Percentiles rank a stretch among this genome's conserved stretches.
Conservation (phyloP, 2,329 filamentous ascomycete genomes). For the Fusarium tanahbumbuense region DNA sequence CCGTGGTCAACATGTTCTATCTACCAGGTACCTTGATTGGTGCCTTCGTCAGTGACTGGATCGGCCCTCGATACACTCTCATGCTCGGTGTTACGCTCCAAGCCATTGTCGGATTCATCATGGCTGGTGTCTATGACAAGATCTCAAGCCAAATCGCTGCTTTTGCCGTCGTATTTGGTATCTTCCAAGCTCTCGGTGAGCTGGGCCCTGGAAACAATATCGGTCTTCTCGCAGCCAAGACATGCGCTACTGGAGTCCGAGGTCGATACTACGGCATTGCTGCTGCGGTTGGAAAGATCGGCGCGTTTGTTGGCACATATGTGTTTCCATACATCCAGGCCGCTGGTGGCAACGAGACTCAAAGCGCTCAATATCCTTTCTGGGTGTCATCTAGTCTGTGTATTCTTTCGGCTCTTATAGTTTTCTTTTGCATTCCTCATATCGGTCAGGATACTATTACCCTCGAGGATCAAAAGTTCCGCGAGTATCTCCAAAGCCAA, state of each 20-base stretch:
- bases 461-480: slow-evolving; percentile 79
- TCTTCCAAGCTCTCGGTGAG: slow-evolving; percentile 55
- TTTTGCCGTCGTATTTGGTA: slow-evolving; percentile 54
- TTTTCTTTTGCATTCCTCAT: slow-evolving; percentile 75
- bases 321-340: slow-evolving; percentile 80
- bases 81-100: slow-evolving; percentile 77
- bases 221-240: slow-evolving; percentile 86
- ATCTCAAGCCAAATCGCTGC: slow-evolving; percentile 66
- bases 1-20: slow-evolving; percentile 89
- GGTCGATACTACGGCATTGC: slow-evolving; percentile 79
- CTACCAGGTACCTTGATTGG: slow-evolving; percentile 84
- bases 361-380: slow-evolving; percentile 85
- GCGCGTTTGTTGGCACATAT: slow-evolving; percentile 87
- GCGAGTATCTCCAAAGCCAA: slow-evolving; percentile 75
- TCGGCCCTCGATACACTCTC: slow-evolving; percentile 82
- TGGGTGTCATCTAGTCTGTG: slow-evolving; percentile 84
- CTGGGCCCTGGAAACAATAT: slow-evolving; percentile 93
- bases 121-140: slow-evolving; percentile 80
- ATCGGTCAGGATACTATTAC: slow-evolving; percentile 89
- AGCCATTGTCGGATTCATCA: slow-evolving; percentile 85
- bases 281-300: slow-evolving; percentile 79
- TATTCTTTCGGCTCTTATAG: slow-evolving; percentile 72
- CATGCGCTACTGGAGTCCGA: slow-evolving; percentile 86
- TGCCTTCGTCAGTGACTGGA: slow-evolving; percentile 79
- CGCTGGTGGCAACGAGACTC: slow-evolving; percentile 64